Base-by-base conservation (phyloP, 768 basidiomycete species). In the Amanita pallidorosea region DNA sequence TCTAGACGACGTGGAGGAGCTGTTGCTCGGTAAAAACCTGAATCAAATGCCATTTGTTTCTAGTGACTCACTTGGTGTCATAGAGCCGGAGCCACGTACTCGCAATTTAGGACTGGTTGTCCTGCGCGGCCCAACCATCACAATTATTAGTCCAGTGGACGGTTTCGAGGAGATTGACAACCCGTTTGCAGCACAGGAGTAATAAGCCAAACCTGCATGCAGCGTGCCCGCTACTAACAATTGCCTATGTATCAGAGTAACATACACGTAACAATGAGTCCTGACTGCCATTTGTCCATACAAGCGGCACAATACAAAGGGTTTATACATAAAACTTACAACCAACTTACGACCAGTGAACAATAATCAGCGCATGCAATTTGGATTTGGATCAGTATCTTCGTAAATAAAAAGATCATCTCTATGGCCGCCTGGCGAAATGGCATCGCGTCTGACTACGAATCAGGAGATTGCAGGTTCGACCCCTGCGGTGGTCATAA, bases 401-500 rank as follows among this genome's bases (percentile, higher is more conserved):
- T 23, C 3, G 23, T 23, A 23, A 2, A 7, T 27, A n/a, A n/a
- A n/a, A n/a, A n/a, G n/a, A n/a, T n/a, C n/a, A n/a, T n/a, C n/a
- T n/a, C n/a, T 9, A 31, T 31, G 31, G 83, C 81, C 82, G 84
- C 80, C 80, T 85, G 85, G 85, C 84, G 83, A 85, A 87, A 85
- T 86, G 85, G 85, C 83, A 88, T 85, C 84, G 85, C 83, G 84
- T 86, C 83, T 86, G 83, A 85, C 85, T 85, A 84, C 83, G 83
- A 60, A 86, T 85, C 85, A 86, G 83, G 84, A 87, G 85, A 85
- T 86, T 85, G 84, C 82, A 87, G 83, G 85, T 87, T 87, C 84
- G 83, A 87, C 74, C 79, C 84, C 83, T 88, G 83, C 80, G 79
- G 81, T 82, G 84, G 82, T 85, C 83, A 84, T 60, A 47, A 8